These are phyloP conservation scores for Penicillium chermesinum DNA, from an alignment of 495 filamentous ascomycete genomes.

Conservation along the genomic window DNA sequence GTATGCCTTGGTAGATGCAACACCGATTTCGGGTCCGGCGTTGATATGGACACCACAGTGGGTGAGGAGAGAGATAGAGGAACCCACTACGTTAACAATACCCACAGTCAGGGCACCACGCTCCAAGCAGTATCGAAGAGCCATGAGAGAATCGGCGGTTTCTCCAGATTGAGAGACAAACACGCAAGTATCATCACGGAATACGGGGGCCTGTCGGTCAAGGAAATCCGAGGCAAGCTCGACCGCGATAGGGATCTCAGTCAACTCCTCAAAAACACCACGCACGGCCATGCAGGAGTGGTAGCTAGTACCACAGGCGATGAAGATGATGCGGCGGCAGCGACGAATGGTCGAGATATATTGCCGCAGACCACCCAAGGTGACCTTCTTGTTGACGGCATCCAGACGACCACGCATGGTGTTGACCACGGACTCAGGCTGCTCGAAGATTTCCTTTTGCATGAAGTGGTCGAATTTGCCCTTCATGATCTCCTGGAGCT, in stretches of 20 bases:
- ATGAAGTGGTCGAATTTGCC: constrained; percentile 99
- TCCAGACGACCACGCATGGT: constrained; percentile 99
- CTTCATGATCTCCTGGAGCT: constrained; percentile 99
- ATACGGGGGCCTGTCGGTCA: constrained; percentile 94
- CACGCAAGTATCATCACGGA: constrained; percentile 98
- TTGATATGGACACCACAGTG: constrained; percentile 99
- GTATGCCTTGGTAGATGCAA: constrained; percentile 98
- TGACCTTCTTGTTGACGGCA: constrained; percentile 85
- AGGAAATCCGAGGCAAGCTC: constrained; percentile 98
- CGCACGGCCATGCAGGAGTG: constrained; percentile 99
- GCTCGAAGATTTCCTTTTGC: constrained; percentile 99
- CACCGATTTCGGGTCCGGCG: constrained; percentile 96
- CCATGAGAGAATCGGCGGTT: constrained; percentile 97
- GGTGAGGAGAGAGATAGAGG: constrained; percentile 94
- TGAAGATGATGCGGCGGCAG: constrained; percentile 94
- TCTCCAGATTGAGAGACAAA: constrained; percentile 99
- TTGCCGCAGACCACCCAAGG: constrained; percentile 88
- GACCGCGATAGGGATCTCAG: constrained; percentile 95
- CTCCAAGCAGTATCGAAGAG: constrained; percentile 93
- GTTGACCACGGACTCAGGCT: constrained; percentile 98
- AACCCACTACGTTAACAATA: constrained; percentile 96
- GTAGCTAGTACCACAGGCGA: constrained; percentile 95
- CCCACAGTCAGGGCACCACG: constrained; percentile 94
- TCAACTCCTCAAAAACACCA: constrained; percentile 94
- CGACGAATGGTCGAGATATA: constrained; percentile 95